A percentile compares a stretch with the other conserved stretches of the same genome.
Evolutionary conservation across 73 alveolate genomes (phyloP).

Genomic region (Stentor coeruleus): DNA sequence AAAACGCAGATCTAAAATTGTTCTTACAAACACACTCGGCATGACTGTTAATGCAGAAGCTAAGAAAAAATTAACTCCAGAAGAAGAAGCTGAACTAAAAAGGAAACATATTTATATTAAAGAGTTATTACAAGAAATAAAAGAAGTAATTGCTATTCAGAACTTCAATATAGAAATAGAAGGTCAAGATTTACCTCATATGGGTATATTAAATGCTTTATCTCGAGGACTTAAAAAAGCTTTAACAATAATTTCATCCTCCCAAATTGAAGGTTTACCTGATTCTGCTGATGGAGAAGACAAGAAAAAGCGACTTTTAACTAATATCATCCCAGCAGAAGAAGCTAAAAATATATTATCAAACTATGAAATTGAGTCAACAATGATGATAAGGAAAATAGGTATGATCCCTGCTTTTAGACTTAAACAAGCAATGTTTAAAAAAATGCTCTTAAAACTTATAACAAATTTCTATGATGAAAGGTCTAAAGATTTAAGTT

Average conservation of each 20-base stretch:
- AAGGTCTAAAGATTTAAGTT: not conserved
- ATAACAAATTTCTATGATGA: slow-evolving; percentile 10
- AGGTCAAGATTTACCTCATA: slow-evolving; percentile 6
- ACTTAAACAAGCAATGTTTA: slow-evolving; percentile 18
- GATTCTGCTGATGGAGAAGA: not conserved
- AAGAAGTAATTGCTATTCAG: slow-evolving; percentile 6
- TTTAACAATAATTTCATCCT: not conserved
- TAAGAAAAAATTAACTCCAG: not conserved
- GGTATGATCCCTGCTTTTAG: not conserved
- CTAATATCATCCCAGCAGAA: not conserved
- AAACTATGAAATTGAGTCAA: not conserved
- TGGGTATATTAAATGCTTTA: not conserved
- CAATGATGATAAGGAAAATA: not conserved
- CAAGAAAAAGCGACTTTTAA: not conserved
- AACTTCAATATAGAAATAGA: not conserved
- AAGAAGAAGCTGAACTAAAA: not conserved
- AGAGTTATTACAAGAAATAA: not conserved
- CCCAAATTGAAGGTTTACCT: not conserved
- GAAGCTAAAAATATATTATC: not conserved
- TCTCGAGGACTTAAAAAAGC: not conserved
- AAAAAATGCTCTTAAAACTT: slow-evolving; percentile 18
- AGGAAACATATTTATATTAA: not conserved
- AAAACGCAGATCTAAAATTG: not conserved
- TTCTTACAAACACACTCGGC: not conserved
- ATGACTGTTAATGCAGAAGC: not conserved